Percentiles rank a stretch among this genome's conserved stretches.
These are phyloP conservation scores for Coemansia furcata DNA, from an alignment of 192 early-diverging fungal genomes.

Conservation along the genomic window DNA sequence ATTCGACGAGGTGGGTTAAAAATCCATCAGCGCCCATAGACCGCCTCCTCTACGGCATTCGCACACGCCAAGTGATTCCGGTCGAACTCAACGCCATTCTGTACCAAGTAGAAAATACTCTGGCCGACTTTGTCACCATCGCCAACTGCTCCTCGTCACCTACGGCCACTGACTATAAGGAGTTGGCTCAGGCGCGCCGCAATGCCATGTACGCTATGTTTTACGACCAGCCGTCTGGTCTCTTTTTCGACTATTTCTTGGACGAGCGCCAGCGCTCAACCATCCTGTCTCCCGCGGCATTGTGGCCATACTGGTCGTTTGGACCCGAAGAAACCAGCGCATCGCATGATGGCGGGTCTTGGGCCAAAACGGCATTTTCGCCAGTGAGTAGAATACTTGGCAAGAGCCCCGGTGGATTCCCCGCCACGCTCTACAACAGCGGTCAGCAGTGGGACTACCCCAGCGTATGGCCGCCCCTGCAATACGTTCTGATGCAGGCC, in stretches of 20 bases:
- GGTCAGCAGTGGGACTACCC: conserved; percentile 76
- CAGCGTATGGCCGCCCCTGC: conserved; percentile 67
- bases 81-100: conserved; percentile 71
- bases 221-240: conserved; percentile 47
- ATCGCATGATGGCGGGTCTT: conserved; percentile 3
- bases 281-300: conserved; percentile 50
- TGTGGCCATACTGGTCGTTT: conserved; percentile 68
- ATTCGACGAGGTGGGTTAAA: conserved; percentile 60
- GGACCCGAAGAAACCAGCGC: conserved; percentile 9
- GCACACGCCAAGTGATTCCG: conserved; percentile 60
- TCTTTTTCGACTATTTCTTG: conserved; percentile 62
- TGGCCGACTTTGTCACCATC: conserved; percentile 11
- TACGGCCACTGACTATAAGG: conserved; percentile 2
- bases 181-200: conserved; percentile 34
- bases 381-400: conserved; percentile 25
- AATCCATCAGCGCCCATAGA: conserved; percentile 12
- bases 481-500: conserved; percentile 57
- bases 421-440: conserved; percentile 57
- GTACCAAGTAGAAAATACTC: conserved; percentile 46
- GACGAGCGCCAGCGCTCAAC: conserved; percentile 20
- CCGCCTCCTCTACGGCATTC: conserved; percentile 53
- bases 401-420: conserved; percentile 60
- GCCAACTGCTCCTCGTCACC: background rate
- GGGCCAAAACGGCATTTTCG: conserved; percentile 43
- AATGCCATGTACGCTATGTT: conserved; percentile 56